phyloP scores from a whole-genome alignment of 306 rosid genomes.

The Lathyrus aphaca region DNA sequence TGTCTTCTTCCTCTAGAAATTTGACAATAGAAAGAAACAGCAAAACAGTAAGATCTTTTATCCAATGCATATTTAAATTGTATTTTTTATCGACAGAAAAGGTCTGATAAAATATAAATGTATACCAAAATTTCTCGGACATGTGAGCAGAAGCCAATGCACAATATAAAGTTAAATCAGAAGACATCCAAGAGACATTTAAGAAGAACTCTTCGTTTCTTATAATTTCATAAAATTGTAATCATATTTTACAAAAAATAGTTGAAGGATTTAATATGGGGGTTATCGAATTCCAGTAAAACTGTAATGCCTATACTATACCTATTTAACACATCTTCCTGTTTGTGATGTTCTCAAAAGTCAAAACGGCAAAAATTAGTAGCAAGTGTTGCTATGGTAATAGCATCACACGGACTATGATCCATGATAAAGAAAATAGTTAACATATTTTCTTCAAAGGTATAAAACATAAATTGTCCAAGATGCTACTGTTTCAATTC shows the following conservation, averaged over 20 bases:
- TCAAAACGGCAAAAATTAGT: constrained; percentile 20
- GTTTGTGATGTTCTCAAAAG: constrained; percentile 10
- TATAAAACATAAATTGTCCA: constrained; percentile 14
- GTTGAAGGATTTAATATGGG: constrained; percentile 9
- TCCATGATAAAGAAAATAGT: constrained; percentile 9
- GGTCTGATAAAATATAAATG: neutral
- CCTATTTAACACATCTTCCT: constrained; percentile 16
- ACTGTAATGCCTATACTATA: neutral
- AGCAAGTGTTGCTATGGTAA: constrained; percentile 18
- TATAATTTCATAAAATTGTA: constrained; percentile 15
- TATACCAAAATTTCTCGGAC: constrained; percentile 14
- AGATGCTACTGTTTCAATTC: constrained; percentile 22
- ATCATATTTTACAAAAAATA: constrained; percentile 16
- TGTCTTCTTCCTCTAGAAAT: constrained; percentile 69
- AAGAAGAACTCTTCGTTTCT: constrained; percentile 22
- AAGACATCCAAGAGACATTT: constrained; percentile 4
- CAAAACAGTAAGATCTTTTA: constrained; percentile 34
- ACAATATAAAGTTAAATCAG: constrained; percentile 3
- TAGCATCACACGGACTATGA: constrained; percentile 19
- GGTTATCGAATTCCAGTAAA: constrained; percentile 17
- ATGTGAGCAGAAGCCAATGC: constrained; percentile 14
- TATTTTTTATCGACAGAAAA: neutral
- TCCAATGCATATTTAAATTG: constrained; percentile 21
- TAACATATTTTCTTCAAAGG: constrained; percentile 5
- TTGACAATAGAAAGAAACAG: constrained; percentile 33